Conservation (phyloP, 2,329 filamentous ascomycete species). For the Fusarium coicis region DNA sequence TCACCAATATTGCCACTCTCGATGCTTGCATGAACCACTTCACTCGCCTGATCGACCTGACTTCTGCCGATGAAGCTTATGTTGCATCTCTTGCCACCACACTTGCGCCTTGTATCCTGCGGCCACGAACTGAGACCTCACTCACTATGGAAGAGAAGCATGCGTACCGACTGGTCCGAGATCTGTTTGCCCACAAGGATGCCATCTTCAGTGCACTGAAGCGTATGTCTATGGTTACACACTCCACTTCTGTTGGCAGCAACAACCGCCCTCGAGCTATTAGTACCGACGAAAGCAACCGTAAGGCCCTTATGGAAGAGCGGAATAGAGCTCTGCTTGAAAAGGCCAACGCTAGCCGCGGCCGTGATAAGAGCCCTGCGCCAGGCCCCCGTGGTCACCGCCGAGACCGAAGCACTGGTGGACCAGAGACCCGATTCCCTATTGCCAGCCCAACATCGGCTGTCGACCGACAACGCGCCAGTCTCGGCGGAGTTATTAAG, state of each 20-base stretch:
- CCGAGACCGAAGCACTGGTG: constrained; percentile 81
- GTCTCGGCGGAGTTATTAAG: constrained; percentile 62
- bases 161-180: constrained; percentile 87
- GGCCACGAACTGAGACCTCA: constrained; percentile 86
- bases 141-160: constrained; percentile 97
- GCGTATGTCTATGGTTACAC: constrained; percentile 79
- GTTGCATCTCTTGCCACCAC: constrained; percentile 76
- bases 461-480: constrained; percentile 62
- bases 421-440: constrained; percentile 84
- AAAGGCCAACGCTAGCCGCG: constrained; percentile 71
- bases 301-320: constrained; percentile 93
- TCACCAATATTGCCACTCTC: constrained; percentile 98
- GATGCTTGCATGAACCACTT: constrained; percentile 99
- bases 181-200: constrained; percentile 93
- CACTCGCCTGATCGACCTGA: constrained; percentile 94
- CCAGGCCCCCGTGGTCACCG: constrained; percentile 72
- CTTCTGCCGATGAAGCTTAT: constrained; percentile 92
- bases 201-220: constrained; percentile 96
- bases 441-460: constrained; percentile 74
- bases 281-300: constrained; percentile 94
- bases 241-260: constrained; percentile 65
- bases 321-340: constrained; percentile 84
- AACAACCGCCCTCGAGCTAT: constrained; percentile 81
- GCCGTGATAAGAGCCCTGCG: constrained; percentile 79
- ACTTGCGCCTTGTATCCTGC: constrained; percentile 86